Evolutionary conservation across 202 grass and related monocot species (phyloP).

Genomic region (Bolboschoenoplectus hybrid): DNA sequence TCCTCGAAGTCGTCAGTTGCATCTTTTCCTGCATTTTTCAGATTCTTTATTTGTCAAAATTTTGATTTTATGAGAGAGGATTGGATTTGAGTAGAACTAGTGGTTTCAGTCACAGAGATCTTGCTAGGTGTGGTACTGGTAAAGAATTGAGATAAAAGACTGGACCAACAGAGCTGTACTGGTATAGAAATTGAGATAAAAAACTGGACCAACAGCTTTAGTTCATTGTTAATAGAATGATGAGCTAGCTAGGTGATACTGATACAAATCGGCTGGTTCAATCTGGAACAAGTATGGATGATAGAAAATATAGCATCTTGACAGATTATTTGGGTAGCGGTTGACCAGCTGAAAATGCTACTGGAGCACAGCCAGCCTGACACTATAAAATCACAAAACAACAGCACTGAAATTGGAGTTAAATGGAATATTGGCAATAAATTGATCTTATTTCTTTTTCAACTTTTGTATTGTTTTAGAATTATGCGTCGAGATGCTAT

Average conservation of each 20-base stretch:
- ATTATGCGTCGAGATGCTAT: background rate
- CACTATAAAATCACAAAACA: background rate
- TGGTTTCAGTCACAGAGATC: background rate
- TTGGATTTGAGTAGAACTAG: background rate
- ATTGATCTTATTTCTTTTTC: background rate
- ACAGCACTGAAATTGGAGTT: background rate
- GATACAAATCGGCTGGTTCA: background rate
- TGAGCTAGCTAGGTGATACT: background rate
- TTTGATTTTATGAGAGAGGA: conserved; percentile 8
- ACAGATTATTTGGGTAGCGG: background rate
- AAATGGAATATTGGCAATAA: background rate
- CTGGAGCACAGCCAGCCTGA: background rate
- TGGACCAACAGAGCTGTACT: background rate
- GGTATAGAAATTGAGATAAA: background rate
- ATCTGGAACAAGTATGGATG: background rate
- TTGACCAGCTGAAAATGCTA: background rate
- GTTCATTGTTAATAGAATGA: background rate
- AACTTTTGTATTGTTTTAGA: background rate
- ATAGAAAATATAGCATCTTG: background rate
- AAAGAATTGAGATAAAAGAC: background rate
- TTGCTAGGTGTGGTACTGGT: background rate
- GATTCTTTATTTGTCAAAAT: conserved; percentile 54
- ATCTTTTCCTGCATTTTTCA: conserved; percentile 79
- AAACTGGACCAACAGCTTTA: background rate
- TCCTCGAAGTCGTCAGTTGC: conserved; percentile 62